These are phyloP conservation scores for Nakazawaea holstii DNA, from an alignment of 805 yeast genomes.

Conservation along the genomic window DNA sequence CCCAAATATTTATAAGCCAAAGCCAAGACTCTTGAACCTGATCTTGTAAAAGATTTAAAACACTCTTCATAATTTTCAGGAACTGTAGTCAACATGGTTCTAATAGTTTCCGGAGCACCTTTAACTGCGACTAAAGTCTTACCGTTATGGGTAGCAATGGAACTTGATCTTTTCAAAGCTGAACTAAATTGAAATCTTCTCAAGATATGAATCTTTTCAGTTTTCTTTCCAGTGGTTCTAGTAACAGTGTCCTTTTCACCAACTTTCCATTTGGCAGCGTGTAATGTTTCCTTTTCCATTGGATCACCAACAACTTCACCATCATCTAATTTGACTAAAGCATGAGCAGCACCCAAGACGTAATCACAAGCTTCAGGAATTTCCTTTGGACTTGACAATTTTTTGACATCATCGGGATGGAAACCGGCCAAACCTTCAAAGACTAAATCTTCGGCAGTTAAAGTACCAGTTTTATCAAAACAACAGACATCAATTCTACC, in stretches of 20 bases:
- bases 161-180: constrained; percentile 90
- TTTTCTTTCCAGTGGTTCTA: constrained; percentile 29
- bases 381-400: constrained; percentile 47
- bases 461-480: constrained; percentile 96
- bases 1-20: constrained; percentile 77
- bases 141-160: constrained; percentile 57
- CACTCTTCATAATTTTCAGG: constrained; percentile 81
- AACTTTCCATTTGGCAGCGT: constrained; percentile 81
- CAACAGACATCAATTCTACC: constrained; percentile 98
- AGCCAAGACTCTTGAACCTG: constrained; percentile 97
- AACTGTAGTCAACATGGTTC: constrained; percentile 61
- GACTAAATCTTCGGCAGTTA: constrained; percentile 93
- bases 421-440: constrained; percentile 96
- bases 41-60: constrained; percentile 85
- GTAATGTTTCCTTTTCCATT: constrained; percentile 95
- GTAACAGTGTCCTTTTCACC: constrained; percentile 69
- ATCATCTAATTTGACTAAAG: constrained; percentile 87
- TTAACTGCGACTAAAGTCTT: constrained; percentile 77
- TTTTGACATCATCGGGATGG: constrained; percentile 40
- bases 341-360: constrained; percentile 93
- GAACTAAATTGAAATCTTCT: constrained; percentile 98
- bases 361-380: constrained; percentile 66
- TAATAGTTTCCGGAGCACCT: constrained; percentile 98
- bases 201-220: constrained; percentile 58
- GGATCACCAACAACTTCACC: constrained; percentile 99